These are phyloP conservation scores for Amniculicola lignicola DNA, from an alignment of 495 filamentous ascomycete species.

Conservation along the genomic window DNA sequence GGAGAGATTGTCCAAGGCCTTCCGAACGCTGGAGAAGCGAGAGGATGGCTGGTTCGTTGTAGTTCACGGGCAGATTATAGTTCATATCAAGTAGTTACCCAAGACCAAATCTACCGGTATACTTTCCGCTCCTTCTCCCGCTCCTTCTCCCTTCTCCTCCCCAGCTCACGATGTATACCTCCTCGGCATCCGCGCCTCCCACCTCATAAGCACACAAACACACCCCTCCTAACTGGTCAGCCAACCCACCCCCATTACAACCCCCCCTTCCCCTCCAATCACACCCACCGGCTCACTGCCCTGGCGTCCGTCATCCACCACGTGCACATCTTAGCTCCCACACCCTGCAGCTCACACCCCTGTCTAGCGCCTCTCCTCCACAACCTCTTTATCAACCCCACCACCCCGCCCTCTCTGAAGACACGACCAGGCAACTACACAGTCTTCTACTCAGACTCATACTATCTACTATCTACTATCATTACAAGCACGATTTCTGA, in stretches of 20 bases:
- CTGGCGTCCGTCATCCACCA: conserved; percentile 14
- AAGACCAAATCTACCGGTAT: too few relatives aligned
- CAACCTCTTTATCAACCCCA: conserved; percentile 22
- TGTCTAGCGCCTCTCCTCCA: too few relatives aligned
- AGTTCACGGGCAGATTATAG: conserved; percentile 55
- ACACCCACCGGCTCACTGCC: not conserved
- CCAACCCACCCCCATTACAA: too few relatives aligned
- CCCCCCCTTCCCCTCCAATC: conserved; percentile 13
- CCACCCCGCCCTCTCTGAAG: conserved; percentile 14
- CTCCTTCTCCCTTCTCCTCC: too few relatives aligned
- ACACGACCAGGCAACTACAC: not conserved
- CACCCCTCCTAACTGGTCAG: too few relatives aligned
- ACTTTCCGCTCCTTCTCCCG: too few relatives aligned
- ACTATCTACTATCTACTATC: not conserved
- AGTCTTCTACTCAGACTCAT: not conserved
- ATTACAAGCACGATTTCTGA: not conserved
- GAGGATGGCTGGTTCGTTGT: conserved; percentile 54
- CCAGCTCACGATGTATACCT: too few relatives aligned
- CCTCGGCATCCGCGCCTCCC: too few relatives aligned
- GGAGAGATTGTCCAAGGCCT: conserved; percentile 43
- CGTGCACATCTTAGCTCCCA: conserved; percentile 15
- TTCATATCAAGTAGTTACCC: conserved; percentile 27
- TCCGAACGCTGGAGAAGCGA: conserved; percentile 47
- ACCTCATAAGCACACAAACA: too few relatives aligned
- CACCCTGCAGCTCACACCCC: conserved; percentile 5